A percentile compares a stretch with the other conserved stretches of the same genome.
These are phyloP conservation scores for Venturia pyrina DNA, from an alignment of 2,329 filamentous ascomycete genomes.

Conservation along the genomic window DNA sequence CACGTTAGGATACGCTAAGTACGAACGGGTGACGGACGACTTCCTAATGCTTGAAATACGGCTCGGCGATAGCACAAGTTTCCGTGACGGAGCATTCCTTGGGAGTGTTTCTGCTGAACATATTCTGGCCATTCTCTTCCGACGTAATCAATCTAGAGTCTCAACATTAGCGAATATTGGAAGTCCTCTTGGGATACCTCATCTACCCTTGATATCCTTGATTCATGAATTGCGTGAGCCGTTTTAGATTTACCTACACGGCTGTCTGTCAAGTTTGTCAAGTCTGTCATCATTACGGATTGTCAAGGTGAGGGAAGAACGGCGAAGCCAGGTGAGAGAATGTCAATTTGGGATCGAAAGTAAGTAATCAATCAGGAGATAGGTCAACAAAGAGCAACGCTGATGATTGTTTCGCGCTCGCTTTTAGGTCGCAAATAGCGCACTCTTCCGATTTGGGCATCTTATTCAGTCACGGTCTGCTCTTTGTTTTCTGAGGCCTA, in stretches of 20 bases:
- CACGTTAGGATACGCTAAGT: not conserved
- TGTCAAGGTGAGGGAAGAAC: not conserved
- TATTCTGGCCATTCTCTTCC: not conserved
- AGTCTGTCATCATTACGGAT: not conserved
- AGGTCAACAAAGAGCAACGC: not conserved
- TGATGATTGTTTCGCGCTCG: not conserved
- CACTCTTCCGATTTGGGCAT: not conserved
- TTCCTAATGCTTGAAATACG: conserved; percentile 1
- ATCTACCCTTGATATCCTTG: not conserved
- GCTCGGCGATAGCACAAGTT: not conserved
- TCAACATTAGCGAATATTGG: not conserved
- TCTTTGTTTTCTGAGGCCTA: not conserved
- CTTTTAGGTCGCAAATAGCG: not conserved
- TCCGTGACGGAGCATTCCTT: not conserved
- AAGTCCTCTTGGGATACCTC: not conserved
- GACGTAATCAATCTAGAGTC: not conserved
- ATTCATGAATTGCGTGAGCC: not conserved
- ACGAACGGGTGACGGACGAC: not conserved
- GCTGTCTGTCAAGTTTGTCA: not conserved
- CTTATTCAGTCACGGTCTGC: not conserved
- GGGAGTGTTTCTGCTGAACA: not conserved
- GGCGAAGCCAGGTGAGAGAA: not conserved
- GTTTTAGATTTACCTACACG: not conserved
- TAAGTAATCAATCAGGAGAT: not conserved
- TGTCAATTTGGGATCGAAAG: not conserved